These are phyloP conservation scores for Styphnolobium japonicum DNA, from an alignment of 306 rosid species.

Conservation along the genomic window DNA sequence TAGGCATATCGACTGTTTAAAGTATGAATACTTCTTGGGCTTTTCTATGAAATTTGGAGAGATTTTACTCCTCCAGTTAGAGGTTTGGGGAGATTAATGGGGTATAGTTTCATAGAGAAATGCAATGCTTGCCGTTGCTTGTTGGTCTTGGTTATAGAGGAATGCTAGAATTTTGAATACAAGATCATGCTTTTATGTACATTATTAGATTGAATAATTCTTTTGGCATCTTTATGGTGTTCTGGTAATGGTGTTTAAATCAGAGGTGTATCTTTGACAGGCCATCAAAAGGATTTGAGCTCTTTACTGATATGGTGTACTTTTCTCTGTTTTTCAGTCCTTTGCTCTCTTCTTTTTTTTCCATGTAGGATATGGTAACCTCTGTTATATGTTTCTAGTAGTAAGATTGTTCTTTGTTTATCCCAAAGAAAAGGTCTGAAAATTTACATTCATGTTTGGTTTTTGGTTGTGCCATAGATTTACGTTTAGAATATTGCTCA, in stretches of 20 bases:
- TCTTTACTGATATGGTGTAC: neutral
- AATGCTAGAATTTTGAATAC: neutral
- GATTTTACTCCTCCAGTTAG: neutral
- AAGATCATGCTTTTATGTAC: neutral
- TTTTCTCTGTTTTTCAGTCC: neutral
- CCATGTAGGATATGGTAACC: neutral
- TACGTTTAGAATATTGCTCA: neutral
- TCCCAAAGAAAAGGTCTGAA: neutral
- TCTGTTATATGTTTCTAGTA: neutral
- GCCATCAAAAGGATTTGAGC: neutral
- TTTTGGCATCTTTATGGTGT: neutral
- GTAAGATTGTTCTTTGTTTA: slow-evolving; percentile 7
- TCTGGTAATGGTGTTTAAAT: neutral
- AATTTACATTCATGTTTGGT: neutral
- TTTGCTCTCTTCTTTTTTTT: neutral
- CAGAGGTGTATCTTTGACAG: neutral
- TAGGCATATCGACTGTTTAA: neutral
- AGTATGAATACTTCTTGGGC: neutral
- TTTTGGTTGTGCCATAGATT: slow-evolving; percentile 8
- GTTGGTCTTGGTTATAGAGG: neutral
- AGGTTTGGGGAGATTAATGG: neutral
- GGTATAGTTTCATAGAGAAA: neutral
- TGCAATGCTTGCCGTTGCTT: slow-evolving; percentile 1
- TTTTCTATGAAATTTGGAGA: neutral
- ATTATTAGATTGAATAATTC: neutral